Evolutionary conservation across 192 early-diverging fungal genomes (phyloP).

Genomic region (Umbelopsis ramanniana): DNA sequence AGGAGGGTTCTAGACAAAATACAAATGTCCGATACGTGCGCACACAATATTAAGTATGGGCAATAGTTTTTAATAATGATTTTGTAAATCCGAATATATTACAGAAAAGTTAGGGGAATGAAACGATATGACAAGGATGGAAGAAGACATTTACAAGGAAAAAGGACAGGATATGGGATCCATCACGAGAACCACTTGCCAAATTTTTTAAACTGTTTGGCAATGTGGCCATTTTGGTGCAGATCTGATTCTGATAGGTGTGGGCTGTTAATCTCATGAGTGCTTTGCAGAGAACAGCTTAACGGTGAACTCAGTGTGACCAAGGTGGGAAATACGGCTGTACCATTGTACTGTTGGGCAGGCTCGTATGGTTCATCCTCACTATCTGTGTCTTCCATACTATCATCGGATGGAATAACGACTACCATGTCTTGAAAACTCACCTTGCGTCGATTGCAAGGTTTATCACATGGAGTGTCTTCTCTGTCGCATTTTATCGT

Average conservation of each 20-base stretch:
- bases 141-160: slow-evolving; percentile 1
- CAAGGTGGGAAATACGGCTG: background rate
- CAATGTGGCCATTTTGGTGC: slow-evolving; percentile 21
- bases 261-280: background rate
- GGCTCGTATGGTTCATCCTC: slow-evolving; percentile 13
- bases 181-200: slow-evolving; percentile 22
- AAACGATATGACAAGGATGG: background rate
- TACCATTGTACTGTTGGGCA: background rate
- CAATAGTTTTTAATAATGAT: background rate
- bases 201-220: slow-evolving; percentile 23
- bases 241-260: slow-evolving; percentile 12
- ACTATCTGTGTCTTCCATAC: slow-evolving; percentile 14
- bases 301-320: background rate
- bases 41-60: too few species aligned
- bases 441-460: slow-evolving; percentile 15
- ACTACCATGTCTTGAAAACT: slow-evolving; percentile 11
- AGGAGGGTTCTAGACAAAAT: too few species aligned
- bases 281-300: background rate
- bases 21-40: too few species aligned
- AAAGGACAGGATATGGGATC: background rate
- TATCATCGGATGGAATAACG: background rate
- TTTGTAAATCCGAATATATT: background rate
- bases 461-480: background rate
- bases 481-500: background rate
- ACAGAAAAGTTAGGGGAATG: background rate